Conservation (phyloP, 2,329 filamentous ascomycete genomes). For the Colletotrichum sp. region DNA sequence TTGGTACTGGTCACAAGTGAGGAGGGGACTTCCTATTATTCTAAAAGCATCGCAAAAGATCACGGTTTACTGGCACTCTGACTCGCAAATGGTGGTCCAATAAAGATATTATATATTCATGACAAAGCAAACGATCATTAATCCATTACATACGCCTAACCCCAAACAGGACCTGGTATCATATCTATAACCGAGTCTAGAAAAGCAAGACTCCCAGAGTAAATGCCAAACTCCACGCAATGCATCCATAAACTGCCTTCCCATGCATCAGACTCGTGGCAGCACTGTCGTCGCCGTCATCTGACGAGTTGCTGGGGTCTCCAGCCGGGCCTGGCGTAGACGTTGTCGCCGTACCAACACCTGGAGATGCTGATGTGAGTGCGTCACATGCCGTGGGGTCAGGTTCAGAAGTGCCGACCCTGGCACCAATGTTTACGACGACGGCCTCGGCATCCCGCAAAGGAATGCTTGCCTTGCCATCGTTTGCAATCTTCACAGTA, state of each 20-base stretch:
- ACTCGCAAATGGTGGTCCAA: not conserved
- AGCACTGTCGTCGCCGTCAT: not conserved
- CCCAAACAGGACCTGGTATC: conserved; percentile 7
- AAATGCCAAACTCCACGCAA: conserved; percentile 18
- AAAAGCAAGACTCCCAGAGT: not conserved
- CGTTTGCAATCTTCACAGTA: not conserved
- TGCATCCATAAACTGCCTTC: conserved; percentile 1
- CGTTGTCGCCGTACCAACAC: not conserved
- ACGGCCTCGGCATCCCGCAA: conserved; percentile 12
- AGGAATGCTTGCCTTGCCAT: conserved; percentile 11
- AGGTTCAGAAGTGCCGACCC: conserved; percentile 2
- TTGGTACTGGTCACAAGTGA: not conserved
- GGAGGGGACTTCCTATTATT: not conserved
- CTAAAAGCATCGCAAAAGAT: not conserved
- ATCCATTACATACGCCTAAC: not conserved
- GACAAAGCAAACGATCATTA: not conserved
- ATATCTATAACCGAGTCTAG: not conserved
- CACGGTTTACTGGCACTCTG: not conserved
- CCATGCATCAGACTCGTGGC: not conserved
- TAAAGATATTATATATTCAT: not conserved
- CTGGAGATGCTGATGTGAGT: not conserved
- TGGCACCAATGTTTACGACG: conserved; percentile 5
- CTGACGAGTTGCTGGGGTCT: conserved; percentile 1
- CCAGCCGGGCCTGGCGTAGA: conserved; percentile 11
- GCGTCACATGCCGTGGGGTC: conserved; percentile 7